phyloP scores from a whole-genome alignment of 2,329 filamentous ascomycete genomes.

The Hypoxylon rubiginosum region DNA sequence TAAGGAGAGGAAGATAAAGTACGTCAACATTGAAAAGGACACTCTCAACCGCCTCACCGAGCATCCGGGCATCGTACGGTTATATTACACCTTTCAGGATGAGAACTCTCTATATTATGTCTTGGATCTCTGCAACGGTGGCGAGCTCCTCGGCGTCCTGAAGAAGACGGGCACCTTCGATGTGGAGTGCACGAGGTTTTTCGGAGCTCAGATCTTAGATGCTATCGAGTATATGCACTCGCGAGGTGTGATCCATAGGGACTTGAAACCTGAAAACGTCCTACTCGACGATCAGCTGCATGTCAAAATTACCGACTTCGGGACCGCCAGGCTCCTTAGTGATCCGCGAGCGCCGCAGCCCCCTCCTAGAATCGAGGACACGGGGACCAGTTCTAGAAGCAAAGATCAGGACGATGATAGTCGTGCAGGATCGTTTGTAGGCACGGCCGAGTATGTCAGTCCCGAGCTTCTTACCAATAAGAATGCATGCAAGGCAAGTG shows the following conservation, averaged over 20 bases:
- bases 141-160: conserved; percentile 90
- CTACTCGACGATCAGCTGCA: conserved; percentile 96
- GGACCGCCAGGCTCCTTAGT: conserved; percentile 93
- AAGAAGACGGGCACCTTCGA: conserved; percentile 97
- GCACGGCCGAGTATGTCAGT: conserved; percentile 97
- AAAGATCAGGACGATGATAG: conserved; percentile 69
- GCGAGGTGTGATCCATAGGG: conserved; percentile 93
- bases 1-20: conserved; percentile 99
- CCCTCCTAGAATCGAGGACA: conserved; percentile 53
- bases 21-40: conserved; percentile 99
- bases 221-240: conserved; percentile 99
- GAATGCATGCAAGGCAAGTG: conserved; percentile 96
- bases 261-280: conserved; percentile 97
- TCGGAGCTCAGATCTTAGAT: conserved; percentile 95
- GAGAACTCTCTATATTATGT: conserved; percentile 97
- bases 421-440: conserved; percentile 93
- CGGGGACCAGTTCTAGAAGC: conserved; percentile 55
- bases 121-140: conserved; percentile 90
- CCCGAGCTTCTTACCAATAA: conserved; percentile 97
- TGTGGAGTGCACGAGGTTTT: conserved; percentile 93
- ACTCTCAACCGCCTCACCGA: conserved; percentile 96
- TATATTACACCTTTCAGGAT: conserved; percentile 99
- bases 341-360: conserved; percentile 64
- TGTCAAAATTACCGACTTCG: conserved; percentile 98
- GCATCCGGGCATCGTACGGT: conserved; percentile 93